Base-by-base conservation (phyloP, 805 yeast species). In the Candida palmyrensis region DNA sequence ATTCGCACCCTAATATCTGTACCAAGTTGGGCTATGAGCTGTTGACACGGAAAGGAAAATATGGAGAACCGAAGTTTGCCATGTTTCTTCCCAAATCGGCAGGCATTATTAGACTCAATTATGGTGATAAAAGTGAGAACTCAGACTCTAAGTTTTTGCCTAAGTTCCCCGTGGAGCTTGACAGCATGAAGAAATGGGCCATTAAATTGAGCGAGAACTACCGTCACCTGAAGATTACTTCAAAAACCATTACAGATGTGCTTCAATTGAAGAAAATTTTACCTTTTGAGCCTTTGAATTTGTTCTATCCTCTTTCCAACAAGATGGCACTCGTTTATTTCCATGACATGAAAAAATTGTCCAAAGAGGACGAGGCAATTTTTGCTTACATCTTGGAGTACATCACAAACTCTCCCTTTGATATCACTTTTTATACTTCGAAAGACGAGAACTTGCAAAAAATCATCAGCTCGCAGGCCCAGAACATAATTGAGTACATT, bases 331-430 rank as follows among this genome's bases (percentile, higher is more conserved):
- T 80, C 41, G 67, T 81, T 4, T 79, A 71, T 42, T 57, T 65
- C 29, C 74, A 68, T 47, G 79, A 77, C 37, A 55, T 56, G n/a
- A 66, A 68, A 13, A 60, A 75, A 0, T 59, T 60, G 4, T 64
- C 76, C 1, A 66, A 64, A 2, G 92, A 84, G 49, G 92, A 84
- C 53, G 71, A 68, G 41, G 71, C 71, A 18, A 54, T 82, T 4
- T 58, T 84, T 37, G 77, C 80, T 5, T 71, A 79, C 43, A 44
- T 84, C 27, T 53, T 79, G 27, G 82, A 79, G 35, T 77, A 76
- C 9, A 57, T 80, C 14, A 74, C 82, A 39, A 65, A 73, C 36
- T 54, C 79, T 8, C 79, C 80, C 1, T 59, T 66, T 37, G 71
- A 80, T 43, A 64, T 78, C 5, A 63, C 68, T 40, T 47, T 84